These are phyloP conservation scores for Handroanthus guayacan DNA, from an alignment of 257 asterid genomes.

Conservation along the genomic window DNA sequence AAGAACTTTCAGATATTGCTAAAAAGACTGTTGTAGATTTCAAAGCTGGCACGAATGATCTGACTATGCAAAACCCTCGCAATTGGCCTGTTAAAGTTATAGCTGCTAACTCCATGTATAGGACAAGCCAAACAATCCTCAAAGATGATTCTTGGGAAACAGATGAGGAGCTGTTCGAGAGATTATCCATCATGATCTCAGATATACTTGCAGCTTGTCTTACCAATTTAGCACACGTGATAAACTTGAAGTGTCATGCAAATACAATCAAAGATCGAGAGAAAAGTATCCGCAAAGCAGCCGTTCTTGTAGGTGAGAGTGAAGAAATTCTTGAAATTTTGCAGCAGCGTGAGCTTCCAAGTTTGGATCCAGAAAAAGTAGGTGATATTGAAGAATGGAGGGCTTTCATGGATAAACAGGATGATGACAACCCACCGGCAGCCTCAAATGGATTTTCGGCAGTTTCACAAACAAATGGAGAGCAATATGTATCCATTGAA, in stretches of 20 bases:
- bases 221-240: slow-evolving; percentile 29
- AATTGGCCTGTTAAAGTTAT: slow-evolving; percentile 28
- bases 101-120: slow-evolving; percentile 31
- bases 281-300: slow-evolving; percentile 38
- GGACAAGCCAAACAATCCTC: slow-evolving; percentile 12
- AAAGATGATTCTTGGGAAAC: not conserved
- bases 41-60: too few species aligned
- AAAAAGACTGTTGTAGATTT: too few species aligned
- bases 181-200: slow-evolving; percentile 37
- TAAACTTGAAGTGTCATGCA: slow-evolving; percentile 41
- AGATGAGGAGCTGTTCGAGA: slow-evolving; percentile 30
- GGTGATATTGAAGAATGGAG: slow-evolving; percentile 45
- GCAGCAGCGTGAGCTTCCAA: slow-evolving; percentile 32
- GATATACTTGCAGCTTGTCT: slow-evolving; percentile 30
- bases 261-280: slow-evolving; percentile 42
- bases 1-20: too few species aligned
- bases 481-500: not conserved
- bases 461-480: not conserved
- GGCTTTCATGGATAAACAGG: slow-evolving; percentile 10
- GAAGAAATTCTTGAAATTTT: slow-evolving; percentile 42
- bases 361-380: slow-evolving; percentile 31
- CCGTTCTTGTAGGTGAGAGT: slow-evolving; percentile 43
- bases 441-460: not conserved
- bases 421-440: not conserved
- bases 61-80: slow-evolving; percentile 1